Base-by-base conservation (phyloP, 306 rosid species). In the Sesbania bispinosa region DNA sequence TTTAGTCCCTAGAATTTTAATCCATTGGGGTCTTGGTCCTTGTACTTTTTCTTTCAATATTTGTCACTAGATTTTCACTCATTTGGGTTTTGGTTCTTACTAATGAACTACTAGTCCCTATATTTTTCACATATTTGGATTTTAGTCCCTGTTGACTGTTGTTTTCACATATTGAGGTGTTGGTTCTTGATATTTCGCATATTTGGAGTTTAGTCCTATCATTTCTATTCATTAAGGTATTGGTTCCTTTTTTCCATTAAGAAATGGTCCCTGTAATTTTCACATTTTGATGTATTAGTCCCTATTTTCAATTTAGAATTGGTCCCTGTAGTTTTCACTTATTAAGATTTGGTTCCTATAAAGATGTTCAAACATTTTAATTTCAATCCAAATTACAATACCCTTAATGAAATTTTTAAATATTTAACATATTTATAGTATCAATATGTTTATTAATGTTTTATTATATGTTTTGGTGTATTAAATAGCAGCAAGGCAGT, bases 331-430 rank as follows among this genome's bases (percentile, higher is more conserved):
- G 0, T 35, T 35, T 35, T 10, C 39, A 35, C 39, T 35, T 8
- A n/a, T n/a, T 32, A 8, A 32, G 36, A 5, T 32, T 32, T 32
- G 7, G 9, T 32, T 9, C 36, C 36, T 32, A 32, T 67, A 54
- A 67, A 45, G 53, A 55, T 62, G 54, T 23, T 57, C 62, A 32
- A 38, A 35, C 41, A 46, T 67, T 36, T 76, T 21, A 43, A 16
- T 59, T 7, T 23, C 48, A 8, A 46, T 47, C 10, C 38, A 5
- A 48, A 47, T 15, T 48, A 1, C 39, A 53, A 9, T 43, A 27
- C 41, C 23, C 60, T n/a, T 58, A 19, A 26, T 57, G 33, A 48
- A 46, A 26, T 65, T 54, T 71, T n/a, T 33, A 32, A 63, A 63
- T 15, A 15, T n/a, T 29, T 38, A 45, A 35, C 60, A 41, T 41